phyloP scores from a whole-genome alignment of 768 basidiomycete species.

The Auriscalpium orientale region DNA sequence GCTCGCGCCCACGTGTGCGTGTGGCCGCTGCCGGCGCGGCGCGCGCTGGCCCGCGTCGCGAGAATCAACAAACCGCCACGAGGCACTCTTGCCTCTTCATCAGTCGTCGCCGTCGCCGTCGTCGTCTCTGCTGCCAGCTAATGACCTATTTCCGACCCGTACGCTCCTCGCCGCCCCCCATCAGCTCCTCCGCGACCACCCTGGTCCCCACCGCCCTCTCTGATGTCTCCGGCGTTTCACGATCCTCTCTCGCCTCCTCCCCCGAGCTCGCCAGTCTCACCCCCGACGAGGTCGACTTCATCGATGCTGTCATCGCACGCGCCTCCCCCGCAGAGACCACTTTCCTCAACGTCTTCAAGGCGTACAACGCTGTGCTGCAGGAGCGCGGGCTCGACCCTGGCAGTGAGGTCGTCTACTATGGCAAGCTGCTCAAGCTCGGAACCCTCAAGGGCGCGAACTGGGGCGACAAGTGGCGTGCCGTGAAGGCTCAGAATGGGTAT shows the following conservation, averaged over 20 bases:
- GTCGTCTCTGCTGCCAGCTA: neutral
- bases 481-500: conserved; percentile 51
- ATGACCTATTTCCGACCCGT: conserved; percentile 29
- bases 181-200: conserved; percentile 3
- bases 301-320: conserved; percentile 67
- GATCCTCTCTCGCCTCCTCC: conserved; percentile 9
- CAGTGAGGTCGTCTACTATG: conserved; percentile 73
- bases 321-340: conserved; percentile 64
- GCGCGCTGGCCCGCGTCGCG: no score
- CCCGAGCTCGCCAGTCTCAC: conserved; percentile 25
- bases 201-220: conserved; percentile 15
- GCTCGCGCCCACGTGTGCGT: conserved; percentile 7
- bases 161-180: conserved; percentile 23
- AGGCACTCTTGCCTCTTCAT: neutral
- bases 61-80: neutral
- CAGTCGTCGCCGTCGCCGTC: neutral
- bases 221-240: conserved; percentile 17
- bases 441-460: conserved; percentile 75
- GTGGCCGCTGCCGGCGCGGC: no score
- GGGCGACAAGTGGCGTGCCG: conserved; percentile 73
- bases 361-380: conserved; percentile 72
- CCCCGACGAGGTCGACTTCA: conserved; percentile 51
- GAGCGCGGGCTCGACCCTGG: conserved; percentile 71
- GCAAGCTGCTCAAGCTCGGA: conserved; percentile 75
- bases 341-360: conserved; percentile 76